Conservation (phyloP, 2,329 filamentous ascomycete species). For the Penicillium sp. region DNA sequence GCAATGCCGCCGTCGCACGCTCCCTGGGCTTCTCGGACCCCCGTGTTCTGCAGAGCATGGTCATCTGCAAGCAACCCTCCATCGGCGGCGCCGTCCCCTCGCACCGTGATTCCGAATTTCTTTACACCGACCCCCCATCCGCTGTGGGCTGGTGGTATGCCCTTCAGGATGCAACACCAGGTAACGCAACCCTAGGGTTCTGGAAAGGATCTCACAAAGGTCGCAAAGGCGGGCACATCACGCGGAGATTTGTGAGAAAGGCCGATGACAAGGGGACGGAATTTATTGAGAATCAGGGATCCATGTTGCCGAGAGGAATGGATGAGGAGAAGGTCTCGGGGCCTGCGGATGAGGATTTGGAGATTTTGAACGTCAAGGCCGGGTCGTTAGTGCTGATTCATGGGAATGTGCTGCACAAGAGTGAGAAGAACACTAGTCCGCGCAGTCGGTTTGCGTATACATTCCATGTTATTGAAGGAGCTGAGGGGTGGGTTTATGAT, state of each 20-base stretch:
- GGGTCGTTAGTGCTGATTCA: conserved; percentile 91
- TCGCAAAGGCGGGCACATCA: conserved; percentile 62
- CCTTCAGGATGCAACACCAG: conserved; percentile 80
- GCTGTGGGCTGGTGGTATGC: conserved; percentile 98
- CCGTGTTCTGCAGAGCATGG: conserved; percentile 84
- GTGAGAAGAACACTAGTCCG: conserved; percentile 81
- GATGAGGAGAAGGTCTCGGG: conserved; percentile 42
- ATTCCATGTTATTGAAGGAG: conserved; percentile 91
- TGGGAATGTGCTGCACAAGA: conserved; percentile 93
- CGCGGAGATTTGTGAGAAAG: conserved; percentile 71
- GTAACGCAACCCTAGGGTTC: conserved; percentile 89
- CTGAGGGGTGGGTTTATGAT: conserved; percentile 68
- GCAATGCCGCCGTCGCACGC: conserved; percentile 64
- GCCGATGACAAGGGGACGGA: conserved; percentile 56
- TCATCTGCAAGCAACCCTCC: conserved; percentile 97
- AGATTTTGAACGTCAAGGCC: conserved; percentile 82
- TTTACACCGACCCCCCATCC: conserved; percentile 84
- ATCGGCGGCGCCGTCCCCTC: conserved; percentile 88
- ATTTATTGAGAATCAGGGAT: conserved; percentile 68
- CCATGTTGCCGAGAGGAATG: conserved; percentile 59
- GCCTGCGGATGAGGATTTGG: conserved; percentile 54
- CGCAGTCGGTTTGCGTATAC: conserved; percentile 95
- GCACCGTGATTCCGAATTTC: conserved; percentile 88
- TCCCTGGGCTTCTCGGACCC: conserved; percentile 74
- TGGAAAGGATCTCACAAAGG: conserved; percentile 70